Percentiles rank a stretch among this genome's conserved stretches.
phyloP scores from a whole-genome alignment of 495 filamentous ascomycete genomes.

The Penicillium odoratum region DNA sequence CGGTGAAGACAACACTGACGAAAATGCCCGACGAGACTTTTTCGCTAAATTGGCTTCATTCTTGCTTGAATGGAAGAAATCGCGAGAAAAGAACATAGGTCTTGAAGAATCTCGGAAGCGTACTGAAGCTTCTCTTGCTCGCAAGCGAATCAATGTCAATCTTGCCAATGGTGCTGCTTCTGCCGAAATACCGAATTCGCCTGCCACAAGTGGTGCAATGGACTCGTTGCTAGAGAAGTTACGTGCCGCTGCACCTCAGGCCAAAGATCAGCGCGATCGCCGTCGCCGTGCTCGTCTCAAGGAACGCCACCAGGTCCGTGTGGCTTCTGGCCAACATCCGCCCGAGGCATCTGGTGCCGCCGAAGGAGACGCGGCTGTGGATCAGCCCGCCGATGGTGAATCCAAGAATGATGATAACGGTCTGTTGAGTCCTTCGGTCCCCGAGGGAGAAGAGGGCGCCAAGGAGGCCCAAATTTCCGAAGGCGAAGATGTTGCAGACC shows the following conservation, averaged over 20 bases:
- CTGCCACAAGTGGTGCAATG: constrained; percentile 88
- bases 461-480: constrained; percentile 49
- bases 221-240: constrained; percentile 95
- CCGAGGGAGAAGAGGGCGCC: constrained; percentile 39
- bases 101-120: constrained; percentile 80
- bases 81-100: constrained; percentile 82
- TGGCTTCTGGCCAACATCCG: constrained; percentile 82
- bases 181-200: constrained; percentile 56
- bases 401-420: constrained; percentile 30
- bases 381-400: constrained; percentile 26
- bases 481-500: constrained; percentile 76
- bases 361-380: constrained; percentile 27
- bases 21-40: constrained; percentile 94
- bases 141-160: constrained; percentile 72
- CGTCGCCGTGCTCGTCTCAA: constrained; percentile 84
- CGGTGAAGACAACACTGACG: constrained; percentile 89
- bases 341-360: constrained; percentile 71
- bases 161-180: constrained; percentile 46
- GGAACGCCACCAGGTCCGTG: constrained; percentile 88
- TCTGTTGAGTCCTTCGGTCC: constrained; percentile 39
- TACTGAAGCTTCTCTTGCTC: constrained; percentile 87
- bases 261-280: constrained; percentile 81
- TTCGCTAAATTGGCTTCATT: constrained; percentile 93
- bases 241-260: constrained; percentile 87
- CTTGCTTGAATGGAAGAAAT: constrained; percentile 93